Base-by-base conservation (phyloP, 2,329 filamentous ascomycete genomes). In the Ascochyta rabiei region DNA sequence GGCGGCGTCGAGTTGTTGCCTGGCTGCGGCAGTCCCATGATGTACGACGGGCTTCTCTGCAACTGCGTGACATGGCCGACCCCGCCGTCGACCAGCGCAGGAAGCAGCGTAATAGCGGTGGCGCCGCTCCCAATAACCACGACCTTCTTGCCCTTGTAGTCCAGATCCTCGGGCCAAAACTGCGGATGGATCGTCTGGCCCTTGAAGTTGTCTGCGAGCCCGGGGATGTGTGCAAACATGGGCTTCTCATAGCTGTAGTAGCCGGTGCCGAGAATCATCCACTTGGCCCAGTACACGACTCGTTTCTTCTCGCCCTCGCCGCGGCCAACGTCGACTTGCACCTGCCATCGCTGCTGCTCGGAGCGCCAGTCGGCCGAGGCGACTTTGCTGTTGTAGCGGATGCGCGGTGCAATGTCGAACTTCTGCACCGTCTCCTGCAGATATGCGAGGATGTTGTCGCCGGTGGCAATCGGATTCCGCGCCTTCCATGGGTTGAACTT, bases 41-140 rank as follows among this genome's bases (percentile, higher is more conserved):
- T 81, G 43, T 74, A 75, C 0, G 82, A 83, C 0, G 91, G 91
- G 40, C 86, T 91, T 52, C 91, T 85, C 75, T 96, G 91, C 2
- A 96, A 81, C 84, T 93, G 91, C 1, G 89, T 93, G 24, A 92
- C 86, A 13, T 84, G 82, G 5, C 75, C 76, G 5, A 77, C 77
- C 12, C 89, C 89, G 34, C 82, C 84, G 38, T 88, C 77, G 0
- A 86, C 84, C 40, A 96, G 75, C 41, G 81, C 83, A 0, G 91
- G 91, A 3, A 96, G 72, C 1, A 96, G 80, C 0, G 91, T 95
- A 43, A 93, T 77, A 6, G 90, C 88, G 0, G 91, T 96, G 2
- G 91, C 91, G 7, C 91, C 91, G 15, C 84, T 88, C 15, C 90
- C 90, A 58, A 95, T 84, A 53, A 93, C 80, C 38, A 90, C 82